Percentiles rank a stretch among this genome's conserved stretches.
Conservation (phyloP, 495 filamentous ascomycete species). For the Aspergillus sclerotioniger region DNA sequence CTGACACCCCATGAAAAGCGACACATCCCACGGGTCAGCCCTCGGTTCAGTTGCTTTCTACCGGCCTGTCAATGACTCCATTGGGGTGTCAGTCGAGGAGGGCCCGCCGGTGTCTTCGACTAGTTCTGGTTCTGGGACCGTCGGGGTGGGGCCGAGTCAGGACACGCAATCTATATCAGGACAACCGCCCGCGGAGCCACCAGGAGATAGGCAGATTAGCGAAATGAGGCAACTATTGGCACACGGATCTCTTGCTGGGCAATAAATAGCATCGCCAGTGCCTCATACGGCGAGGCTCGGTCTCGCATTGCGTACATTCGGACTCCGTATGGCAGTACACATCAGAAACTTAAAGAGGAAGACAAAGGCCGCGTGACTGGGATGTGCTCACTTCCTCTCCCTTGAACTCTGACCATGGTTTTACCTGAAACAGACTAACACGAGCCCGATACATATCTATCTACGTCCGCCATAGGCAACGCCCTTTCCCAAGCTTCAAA, state of each 20-base stretch:
- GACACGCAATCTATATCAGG: slow-evolving; percentile 7
- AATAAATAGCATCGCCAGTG: background rate
- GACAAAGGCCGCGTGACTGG: background rate
- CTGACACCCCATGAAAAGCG: no score
- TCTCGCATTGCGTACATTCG: background rate
- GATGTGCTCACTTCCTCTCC: background rate
- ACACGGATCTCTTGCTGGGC: background rate
- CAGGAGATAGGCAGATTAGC: background rate
- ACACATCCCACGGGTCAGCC: background rate
- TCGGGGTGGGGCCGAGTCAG: background rate
- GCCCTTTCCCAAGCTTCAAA: background rate
- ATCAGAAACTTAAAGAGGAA: background rate
- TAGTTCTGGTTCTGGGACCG: background rate
- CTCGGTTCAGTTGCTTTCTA: background rate
- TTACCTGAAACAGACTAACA: background rate
- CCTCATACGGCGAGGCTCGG: background rate
- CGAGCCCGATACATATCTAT: background rate
- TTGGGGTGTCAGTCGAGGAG: slow-evolving; percentile 2
- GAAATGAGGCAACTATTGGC: background rate
- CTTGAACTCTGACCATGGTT: background rate
- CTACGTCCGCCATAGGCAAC: background rate
- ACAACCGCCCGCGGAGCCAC: background rate
- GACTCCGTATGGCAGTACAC: background rate
- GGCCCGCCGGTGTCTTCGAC: background rate
- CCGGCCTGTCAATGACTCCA: background rate